Evolutionary conservation across 1,284 basidiomycete genomes (phyloP), one percentile per base, ranked within the genome.

Genomic region (Pterulicium gracile): DNA sequence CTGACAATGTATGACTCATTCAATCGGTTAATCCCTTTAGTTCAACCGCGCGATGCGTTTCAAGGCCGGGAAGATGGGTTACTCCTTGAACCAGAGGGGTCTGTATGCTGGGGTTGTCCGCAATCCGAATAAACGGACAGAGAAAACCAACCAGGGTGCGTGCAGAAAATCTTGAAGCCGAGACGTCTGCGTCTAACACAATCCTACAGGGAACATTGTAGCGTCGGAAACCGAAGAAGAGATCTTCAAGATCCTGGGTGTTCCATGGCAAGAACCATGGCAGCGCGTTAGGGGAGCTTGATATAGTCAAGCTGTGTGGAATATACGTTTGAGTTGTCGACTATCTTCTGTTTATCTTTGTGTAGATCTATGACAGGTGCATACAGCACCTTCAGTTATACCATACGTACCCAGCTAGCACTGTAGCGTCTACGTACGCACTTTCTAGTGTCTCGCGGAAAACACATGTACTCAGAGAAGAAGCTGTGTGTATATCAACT

Each of bases 21-120:
- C 36, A 21, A 20, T 12, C 24, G 23, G 36, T 43, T 42, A 34
- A 20, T 44, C 32, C 23, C 35, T 43, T 12, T 56, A 92, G 88
- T 95, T 95, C 65, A 96, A 95, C 61, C 81, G 92, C 7, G 83
- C 84, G 3, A 79, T 95, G 59, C 78, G 92, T 14, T 62, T 86
- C 53, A 91, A 92, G 61, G 92, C 92, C 2, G 77, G 77, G 51
- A 79, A 75, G 49, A 75, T 84, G 60, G 90, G 90, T 0, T 91
- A 82, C 62, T 86, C 82, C 13, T 71, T 96, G 36, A 95, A 94
- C 56, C 91, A 95, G 62, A 73, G 78, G 43, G 90, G 90, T 0
- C 61, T 95, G 4, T 92, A 72, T 55, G 66, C 66, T 2, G 79
- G 76, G 0, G 81, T 92, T 24, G 63, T 88, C n/a, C 76, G 88